phyloP scores from a whole-genome alignment of 768 basidiomycete genomes.

The Gloeophyllum trabeum region DNA sequence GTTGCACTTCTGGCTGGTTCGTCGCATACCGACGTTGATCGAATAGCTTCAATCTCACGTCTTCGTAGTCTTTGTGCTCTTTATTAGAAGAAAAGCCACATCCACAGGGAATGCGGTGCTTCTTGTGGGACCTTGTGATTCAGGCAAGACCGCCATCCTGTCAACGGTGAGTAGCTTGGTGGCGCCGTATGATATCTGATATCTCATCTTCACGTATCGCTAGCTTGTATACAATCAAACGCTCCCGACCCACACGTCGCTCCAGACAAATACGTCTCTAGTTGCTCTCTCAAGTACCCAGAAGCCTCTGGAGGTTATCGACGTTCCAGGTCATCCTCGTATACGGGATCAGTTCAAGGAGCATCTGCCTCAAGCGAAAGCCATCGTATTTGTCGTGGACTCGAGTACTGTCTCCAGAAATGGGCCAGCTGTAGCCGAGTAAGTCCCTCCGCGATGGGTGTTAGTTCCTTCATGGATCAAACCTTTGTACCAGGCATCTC shows the following conservation, averaged over 20 bases:
- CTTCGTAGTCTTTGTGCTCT: slow-evolving; percentile 29
- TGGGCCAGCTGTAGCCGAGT: slow-evolving; percentile 72
- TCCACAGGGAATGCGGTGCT: slow-evolving; percentile 52
- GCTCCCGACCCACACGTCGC: slow-evolving; percentile 61
- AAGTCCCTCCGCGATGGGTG: slow-evolving; percentile 18
- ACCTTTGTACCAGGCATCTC: slow-evolving; percentile 40
- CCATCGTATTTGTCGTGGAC: slow-evolving; percentile 71
- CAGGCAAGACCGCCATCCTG: slow-evolving; percentile 73
- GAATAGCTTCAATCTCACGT: slow-evolving; percentile 9
- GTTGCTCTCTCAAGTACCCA: slow-evolving; percentile 29
- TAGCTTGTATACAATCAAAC: slow-evolving; percentile 59
- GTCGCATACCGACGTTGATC: slow-evolving; percentile 5
- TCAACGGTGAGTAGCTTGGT: slow-evolving; percentile 40
- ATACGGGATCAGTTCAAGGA: slow-evolving; percentile 67
- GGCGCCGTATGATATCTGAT: slow-evolving; percentile 5
- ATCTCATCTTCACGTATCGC: slow-evolving; percentile 6
- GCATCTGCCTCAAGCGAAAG: slow-evolving; percentile 48
- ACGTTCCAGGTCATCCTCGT: slow-evolving; percentile 81
- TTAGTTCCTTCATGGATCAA: background rate
- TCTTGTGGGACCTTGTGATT: slow-evolving; percentile 65
- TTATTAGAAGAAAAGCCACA: slow-evolving; percentile 29
- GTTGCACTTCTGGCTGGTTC: slow-evolving; percentile 30
- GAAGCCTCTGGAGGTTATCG: slow-evolving; percentile 44
- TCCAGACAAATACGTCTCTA: slow-evolving; percentile 57
- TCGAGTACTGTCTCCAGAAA: slow-evolving; percentile 70